phyloP scores from a whole-genome alignment of 345 rosid species.

The Citrus mangshanensis region DNA sequence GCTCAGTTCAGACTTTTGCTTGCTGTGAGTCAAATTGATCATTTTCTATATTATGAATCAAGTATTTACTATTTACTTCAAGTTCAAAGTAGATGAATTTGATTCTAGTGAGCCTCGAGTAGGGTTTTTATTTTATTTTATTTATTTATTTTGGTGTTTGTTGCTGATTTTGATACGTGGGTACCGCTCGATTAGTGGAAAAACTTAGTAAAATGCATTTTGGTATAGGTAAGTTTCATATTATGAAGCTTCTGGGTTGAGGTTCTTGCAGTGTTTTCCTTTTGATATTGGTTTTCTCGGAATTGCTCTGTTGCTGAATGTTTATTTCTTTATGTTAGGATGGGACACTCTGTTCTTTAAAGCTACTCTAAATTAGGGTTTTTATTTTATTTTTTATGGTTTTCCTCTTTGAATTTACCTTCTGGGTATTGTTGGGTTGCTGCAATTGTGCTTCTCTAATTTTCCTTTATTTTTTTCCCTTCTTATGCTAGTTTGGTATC shows the following conservation, averaged over 20 bases:
- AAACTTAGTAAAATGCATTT: background rate
- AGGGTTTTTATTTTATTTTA: background rate
- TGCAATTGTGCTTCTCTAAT: background rate
- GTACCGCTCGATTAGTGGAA: constrained; percentile 9
- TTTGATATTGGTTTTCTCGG: constrained; percentile 5
- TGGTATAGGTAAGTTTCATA: background rate
- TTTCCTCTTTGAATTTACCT: constrained; percentile 9
- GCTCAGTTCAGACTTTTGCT: constrained; percentile 14
- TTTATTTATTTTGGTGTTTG: background rate
- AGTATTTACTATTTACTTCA: background rate
- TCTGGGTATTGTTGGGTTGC: constrained; percentile 17
- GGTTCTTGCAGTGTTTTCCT: constrained; percentile 5
- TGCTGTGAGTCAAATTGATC: background rate
- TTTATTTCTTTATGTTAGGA: constrained; percentile 5
- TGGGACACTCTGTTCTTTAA: constrained; percentile 10
- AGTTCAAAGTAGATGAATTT: background rate
- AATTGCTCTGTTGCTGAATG: background rate
- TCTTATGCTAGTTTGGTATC: background rate
- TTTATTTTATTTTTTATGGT: background rate
- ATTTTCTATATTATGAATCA: background rate
- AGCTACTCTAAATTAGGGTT: background rate
- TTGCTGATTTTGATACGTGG: constrained; percentile 17
- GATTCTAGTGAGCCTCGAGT: background rate
- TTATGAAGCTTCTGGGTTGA: background rate
- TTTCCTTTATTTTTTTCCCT: background rate